Conservation (phyloP, 306 rosid species). For the Medicago truncatula region DNA sequence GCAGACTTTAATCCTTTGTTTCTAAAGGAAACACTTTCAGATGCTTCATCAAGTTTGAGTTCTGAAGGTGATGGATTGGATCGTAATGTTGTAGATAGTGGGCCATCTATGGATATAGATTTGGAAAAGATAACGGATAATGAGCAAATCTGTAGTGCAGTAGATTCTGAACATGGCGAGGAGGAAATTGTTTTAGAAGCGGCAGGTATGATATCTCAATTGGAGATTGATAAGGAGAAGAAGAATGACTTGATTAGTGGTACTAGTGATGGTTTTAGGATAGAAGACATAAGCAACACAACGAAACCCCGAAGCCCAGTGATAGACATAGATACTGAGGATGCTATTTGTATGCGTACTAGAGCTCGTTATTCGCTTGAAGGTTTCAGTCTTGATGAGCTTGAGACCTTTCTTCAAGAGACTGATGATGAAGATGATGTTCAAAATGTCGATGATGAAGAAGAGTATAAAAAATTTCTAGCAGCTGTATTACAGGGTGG, state of each 20-base stretch:
- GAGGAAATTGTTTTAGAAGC: constrained; percentile 65
- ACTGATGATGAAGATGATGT: constrained; percentile 94
- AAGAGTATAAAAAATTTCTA: constrained; percentile 91
- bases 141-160: constrained; percentile 41
- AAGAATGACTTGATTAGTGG: constrained; percentile 42
- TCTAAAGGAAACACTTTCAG: constrained; percentile 72
- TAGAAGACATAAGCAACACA: constrained; percentile 48
- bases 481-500: constrained; percentile 80
- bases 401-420: constrained; percentile 95
- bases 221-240: constrained; percentile 53
- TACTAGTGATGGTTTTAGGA: constrained; percentile 45
- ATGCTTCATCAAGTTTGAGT: constrained; percentile 92
- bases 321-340: constrained; percentile 63
- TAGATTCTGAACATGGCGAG: constrained; percentile 60
- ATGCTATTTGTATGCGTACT: constrained; percentile 91
- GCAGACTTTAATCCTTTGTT: constrained; percentile 72
- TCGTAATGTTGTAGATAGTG: constrained; percentile 56
- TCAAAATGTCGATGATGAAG: constrained; percentile 87
- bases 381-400: constrained; percentile 90
- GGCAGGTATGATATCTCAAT: constrained; percentile 44
- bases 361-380: constrained; percentile 95
- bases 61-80: constrained; percentile 80
- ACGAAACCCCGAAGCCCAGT: constrained; percentile 43
- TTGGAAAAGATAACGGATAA: constrained; percentile 35
- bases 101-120: constrained; percentile 43